Base-by-base conservation (phyloP, 495 filamentous ascomycete genomes). In the Penicillium samsonianum region DNA sequence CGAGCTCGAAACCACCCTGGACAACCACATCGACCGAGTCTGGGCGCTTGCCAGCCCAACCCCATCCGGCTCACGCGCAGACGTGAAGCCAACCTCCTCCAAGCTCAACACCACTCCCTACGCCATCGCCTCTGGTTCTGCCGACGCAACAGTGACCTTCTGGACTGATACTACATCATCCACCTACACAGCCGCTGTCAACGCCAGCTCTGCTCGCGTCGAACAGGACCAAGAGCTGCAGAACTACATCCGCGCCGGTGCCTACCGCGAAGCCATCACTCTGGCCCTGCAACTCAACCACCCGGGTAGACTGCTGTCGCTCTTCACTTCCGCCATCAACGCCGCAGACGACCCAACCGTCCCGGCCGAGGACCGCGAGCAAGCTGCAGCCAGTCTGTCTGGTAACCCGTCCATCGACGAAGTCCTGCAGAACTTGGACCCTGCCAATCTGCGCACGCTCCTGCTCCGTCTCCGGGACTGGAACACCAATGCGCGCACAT, bases 11-110 rank as follows among this genome's bases (percentile, higher is more conserved):
- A 84, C 86, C 55, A 98, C 94, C 5, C 79, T 99, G 12, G 95
- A 99, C 72, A 97, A 97, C 73, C 94, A 99, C 73, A 87, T 87
- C 58, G 94, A 98, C 69, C 83, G 95, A 47, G 92, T 98, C 28
- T 94, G 91, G 90, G 90, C 90, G 2, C 79, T 96, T 0, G 83
- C 89, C 25, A 86, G 90, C 62, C 87, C 89, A 16, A 75, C 64
- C 68, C 81, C 63, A 78, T 80, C 78, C 46, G 71, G 75, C 44
- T 71, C 65, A 20, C 78, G 64, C 60, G 67, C 59, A 49, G 73
- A 73, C 53, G 68, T 60, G 47, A 74, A 72, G 59, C 60, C 62
- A 28, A 58, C 23, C 26, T 59, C 73, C 45, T 65, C 70, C 46
- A 68, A 71, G 49, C 35, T 70, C 54, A 68, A 70, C 46, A 50